Conservation (phyloP, 2,329 filamentous ascomycete species). For the Claviceps maximensis region DNA sequence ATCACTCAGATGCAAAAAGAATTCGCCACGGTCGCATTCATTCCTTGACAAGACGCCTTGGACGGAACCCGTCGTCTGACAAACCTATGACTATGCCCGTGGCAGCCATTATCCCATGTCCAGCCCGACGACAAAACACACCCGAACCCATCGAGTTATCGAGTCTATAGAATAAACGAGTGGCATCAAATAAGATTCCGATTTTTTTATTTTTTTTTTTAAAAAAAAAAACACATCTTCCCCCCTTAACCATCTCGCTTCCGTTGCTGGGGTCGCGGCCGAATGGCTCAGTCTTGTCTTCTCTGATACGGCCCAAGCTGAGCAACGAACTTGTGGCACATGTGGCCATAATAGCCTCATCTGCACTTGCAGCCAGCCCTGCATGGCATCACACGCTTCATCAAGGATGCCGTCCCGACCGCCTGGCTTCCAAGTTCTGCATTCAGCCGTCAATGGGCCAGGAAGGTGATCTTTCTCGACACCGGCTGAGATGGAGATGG, state of each 20-base stretch:
- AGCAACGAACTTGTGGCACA: not conserved
- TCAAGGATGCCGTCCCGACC: not conserved
- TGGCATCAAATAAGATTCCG: not conserved
- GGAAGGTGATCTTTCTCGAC: not conserved
- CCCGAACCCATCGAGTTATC: not conserved
- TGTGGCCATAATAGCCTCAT: not conserved
- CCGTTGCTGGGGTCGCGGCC: not conserved
- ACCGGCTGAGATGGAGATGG: not conserved
- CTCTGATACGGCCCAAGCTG: not conserved
- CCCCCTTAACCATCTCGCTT: not conserved
- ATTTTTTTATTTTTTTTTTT: not conserved
- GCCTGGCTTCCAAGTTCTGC: constrained; percentile 1
- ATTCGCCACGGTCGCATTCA: not conserved
- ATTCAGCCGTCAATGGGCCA: not conserved
- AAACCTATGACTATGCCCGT: not conserved
- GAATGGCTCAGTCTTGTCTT: not conserved
- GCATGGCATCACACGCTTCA: not conserved
- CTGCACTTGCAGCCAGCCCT: not conserved
- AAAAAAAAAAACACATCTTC: no score
- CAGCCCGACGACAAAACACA: not conserved
- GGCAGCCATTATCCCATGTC: not conserved
- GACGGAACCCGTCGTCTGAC: not conserved
- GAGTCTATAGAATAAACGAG: not conserved
- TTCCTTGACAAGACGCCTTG: not conserved
- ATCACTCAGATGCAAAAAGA: not conserved